Percentiles rank a stretch among this genome's conserved stretches.
phyloP scores from a whole-genome alignment of 2,329 filamentous ascomycete species.

The Cytospora schulzeri region DNA sequence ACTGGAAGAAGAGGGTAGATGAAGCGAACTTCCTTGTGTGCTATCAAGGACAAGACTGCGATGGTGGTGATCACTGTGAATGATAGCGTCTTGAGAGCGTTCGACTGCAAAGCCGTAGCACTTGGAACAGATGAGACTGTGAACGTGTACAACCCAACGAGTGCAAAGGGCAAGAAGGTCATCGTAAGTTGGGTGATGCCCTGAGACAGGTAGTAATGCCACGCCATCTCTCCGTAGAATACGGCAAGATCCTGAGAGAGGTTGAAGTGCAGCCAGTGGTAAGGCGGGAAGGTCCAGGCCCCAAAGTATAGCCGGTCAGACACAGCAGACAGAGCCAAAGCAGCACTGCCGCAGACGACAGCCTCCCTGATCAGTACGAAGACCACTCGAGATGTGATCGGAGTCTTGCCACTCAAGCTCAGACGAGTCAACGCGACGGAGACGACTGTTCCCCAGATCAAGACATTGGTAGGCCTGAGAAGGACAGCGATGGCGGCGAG shows the following conservation, averaged over 20 bases:
- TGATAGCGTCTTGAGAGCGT: constrained; percentile 57
- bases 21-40: constrained; percentile 97
- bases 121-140: constrained; percentile 40
- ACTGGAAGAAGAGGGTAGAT: constrained; percentile 88
- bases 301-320: constrained; percentile 81
- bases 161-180: constrained; percentile 76
- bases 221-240: constrained; percentile 88
- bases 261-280: constrained; percentile 90
- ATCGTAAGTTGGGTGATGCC: constrained; percentile 86
- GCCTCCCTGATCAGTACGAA: constrained; percentile 63
- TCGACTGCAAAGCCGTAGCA: constrained; percentile 40
- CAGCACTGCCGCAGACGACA: constrained; percentile 61
- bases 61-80: constrained; percentile 63
- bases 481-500: constrained; percentile 82
- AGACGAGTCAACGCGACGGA: constrained; percentile 45
- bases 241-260: constrained; percentile 82
- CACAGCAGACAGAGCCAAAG: constrained; percentile 64
- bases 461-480: constrained; percentile 82
- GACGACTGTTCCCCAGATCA: constrained; percentile 78
- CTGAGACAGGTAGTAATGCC: constrained; percentile 92
- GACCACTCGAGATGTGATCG: constrained; percentile 47
- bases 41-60: constrained; percentile 70
- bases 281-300: constrained; percentile 83
- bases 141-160: constrained; percentile 63
- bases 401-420: constrained; percentile 43